Conservation (phyloP, 805 yeast species). For the Candida multigemmis region DNA sequence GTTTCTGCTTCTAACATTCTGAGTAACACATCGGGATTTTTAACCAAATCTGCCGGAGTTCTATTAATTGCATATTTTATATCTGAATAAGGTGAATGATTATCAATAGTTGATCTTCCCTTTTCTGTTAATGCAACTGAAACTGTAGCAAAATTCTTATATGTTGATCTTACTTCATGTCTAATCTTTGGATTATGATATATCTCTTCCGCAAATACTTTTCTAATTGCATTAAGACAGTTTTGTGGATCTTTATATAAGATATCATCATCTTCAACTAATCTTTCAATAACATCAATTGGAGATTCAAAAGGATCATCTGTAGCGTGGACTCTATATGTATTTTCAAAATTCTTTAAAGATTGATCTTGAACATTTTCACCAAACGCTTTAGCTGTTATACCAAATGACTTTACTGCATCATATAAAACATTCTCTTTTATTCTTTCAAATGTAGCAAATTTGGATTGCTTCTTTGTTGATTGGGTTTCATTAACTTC, state of each 20-base stretch:
- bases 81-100: conserved; percentile 74
- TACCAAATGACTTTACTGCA: conserved; percentile 64
- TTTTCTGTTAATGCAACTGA: conserved; percentile 78
- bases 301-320: conserved; percentile 62
- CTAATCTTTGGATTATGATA: conserved; percentile 76
- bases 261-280: conserved; percentile 36
- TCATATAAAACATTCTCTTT: conserved; percentile 54
- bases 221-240: conserved; percentile 66
- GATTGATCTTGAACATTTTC: conserved; percentile 66
- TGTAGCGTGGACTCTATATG: conserved; percentile 57
- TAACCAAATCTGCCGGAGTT: conserved; percentile 63
- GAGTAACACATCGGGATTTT: conserved; percentile 72
- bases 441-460: conserved; percentile 56
- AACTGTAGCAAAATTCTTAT: conserved; percentile 54
- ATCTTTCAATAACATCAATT: conserved; percentile 42
- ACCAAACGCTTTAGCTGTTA: conserved; percentile 72
- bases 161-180: conserved; percentile 55
- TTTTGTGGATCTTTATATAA: conserved; percentile 48
- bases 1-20: conserved; percentile 90
- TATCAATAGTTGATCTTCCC: conserved; percentile 58
- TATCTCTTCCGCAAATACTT: conserved; percentile 70
- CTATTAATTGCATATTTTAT: conserved; percentile 86
- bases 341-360: conserved; percentile 33
- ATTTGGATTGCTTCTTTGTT: conserved; percentile 50
- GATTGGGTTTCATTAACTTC: conserved; percentile 9